Conservation (phyloP, 768 basidiomycete genomes). For the Punctularia strigosozonata region DNA sequence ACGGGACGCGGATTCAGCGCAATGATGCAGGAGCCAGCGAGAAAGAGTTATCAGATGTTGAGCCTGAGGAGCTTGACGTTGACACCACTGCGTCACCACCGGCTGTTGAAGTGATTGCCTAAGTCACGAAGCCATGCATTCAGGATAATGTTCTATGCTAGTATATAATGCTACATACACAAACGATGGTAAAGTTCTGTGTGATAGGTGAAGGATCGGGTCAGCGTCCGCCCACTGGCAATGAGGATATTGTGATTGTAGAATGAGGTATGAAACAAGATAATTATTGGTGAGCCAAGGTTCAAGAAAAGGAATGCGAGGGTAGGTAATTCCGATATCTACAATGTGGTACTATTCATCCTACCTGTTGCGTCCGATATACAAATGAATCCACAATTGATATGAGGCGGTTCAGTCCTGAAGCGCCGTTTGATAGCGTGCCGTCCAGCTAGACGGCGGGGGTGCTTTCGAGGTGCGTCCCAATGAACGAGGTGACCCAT, state of each 20-base stretch:
- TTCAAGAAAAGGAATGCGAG: background rate
- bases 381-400: too few relatives aligned
- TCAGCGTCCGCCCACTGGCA: background rate
- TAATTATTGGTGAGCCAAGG: background rate
- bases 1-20: slow-evolving; percentile 15
- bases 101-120: background rate
- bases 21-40: background rate
- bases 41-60: too few relatives aligned
- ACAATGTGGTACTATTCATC: background rate
- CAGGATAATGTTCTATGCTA: too few relatives aligned
- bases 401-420: background rate
- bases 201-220: too few relatives aligned
- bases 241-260: background rate
- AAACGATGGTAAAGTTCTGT: too few relatives aligned
- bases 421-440: background rate
- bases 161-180: too few relatives aligned
- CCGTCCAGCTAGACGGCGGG: slow-evolving; percentile 54
- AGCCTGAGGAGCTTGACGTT: too few relatives aligned
- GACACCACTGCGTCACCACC: background rate
- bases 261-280: background rate
- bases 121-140: too few relatives aligned
- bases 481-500: too few relatives aligned
- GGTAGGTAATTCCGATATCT: background rate
- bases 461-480: slow-evolving; percentile 25
- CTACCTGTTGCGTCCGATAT: background rate